Evolutionary conservation across 2,329 filamentous ascomycete species (phyloP), one percentile per base, ranked within the genome.

Genomic region (Cordyceps tenuipes): DNA sequence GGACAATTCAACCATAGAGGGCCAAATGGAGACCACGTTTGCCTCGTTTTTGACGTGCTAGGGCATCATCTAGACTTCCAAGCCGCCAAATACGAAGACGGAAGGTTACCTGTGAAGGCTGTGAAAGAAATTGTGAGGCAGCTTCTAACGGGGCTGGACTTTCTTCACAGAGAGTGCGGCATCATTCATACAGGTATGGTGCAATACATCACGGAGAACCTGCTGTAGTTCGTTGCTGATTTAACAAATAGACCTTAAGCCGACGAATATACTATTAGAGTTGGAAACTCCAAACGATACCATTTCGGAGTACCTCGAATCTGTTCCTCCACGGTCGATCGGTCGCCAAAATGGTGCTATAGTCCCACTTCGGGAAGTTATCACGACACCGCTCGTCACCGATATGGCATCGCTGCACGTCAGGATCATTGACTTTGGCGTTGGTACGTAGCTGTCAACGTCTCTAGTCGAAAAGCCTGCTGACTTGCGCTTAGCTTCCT

Each of bases 1-100:
- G 65, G 66, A 17, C 60, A 67, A 3, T 73, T 73, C 31, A 57
- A 64, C 21, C 67, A 70, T 29, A 36, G 53, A 0, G 70, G 71
- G 4, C 70, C 70, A 5, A 71, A 72, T n/a, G 70, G 71, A 3
- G 61, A 56, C 1, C 71, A 72, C 57, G 59, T 67, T 2, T 72
- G 68, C 26, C 57, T 60, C 34, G 48, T 59, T 3, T 59, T 47
- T 31, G 29, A 47, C 39, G 48, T 59, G n/a, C 19, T 59, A 2
- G 57, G 57, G 9, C 41, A 47, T 15, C 50, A 59, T 41, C 12
- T 59, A 0, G 29, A 13, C 36, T 53, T 47, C n/a, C 49, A 53
- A 48, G n/a, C 12, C 9, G 57, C 41, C 19, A 53, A 59, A 8
- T 59, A 36, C 23, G 3, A 53, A 36, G 29, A 54, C 4, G 49